These are phyloP conservation scores for Lotmaria passim DNA, from an alignment of 208 protist genomes.

Conservation along the genomic window DNA sequence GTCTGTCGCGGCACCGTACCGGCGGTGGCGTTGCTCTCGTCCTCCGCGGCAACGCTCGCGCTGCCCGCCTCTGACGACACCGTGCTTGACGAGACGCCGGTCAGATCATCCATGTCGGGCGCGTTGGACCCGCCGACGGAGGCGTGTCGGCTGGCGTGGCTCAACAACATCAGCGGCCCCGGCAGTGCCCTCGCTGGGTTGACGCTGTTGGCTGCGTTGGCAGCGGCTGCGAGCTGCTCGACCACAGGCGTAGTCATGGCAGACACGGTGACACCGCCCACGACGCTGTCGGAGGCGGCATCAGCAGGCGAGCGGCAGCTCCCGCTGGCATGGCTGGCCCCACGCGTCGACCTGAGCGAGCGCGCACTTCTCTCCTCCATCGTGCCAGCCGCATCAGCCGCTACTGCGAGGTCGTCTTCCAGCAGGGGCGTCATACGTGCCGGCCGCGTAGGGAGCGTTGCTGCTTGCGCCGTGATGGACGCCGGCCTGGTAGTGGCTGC, in stretches of 20 bases:
- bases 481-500: neutral
- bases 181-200: neutral
- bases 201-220: too few relatives aligned
- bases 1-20: neutral
- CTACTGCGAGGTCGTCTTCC: neutral
- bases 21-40: neutral
- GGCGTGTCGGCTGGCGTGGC: neutral
- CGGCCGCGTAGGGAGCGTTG: neutral
- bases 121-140: neutral
- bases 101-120: constrained; percentile 8
- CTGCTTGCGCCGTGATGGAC: neutral
- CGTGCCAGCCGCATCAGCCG: neutral
- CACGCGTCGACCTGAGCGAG: constrained; percentile 8
- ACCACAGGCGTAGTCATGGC: constrained; percentile 10
- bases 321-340: neutral
- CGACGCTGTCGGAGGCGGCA: constrained; percentile 20
- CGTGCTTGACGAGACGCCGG: constrained; percentile 33
- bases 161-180: neutral
- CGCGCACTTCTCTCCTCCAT: constrained; percentile 1
- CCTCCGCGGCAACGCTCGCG: neutral
- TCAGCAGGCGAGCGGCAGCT: constrained; percentile 4
- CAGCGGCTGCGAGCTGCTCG: neutral
- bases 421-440: too few relatives aligned
- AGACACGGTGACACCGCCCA: constrained; percentile 13
- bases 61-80: constrained; percentile 5